Conservation (phyloP, 495 filamentous ascomycete species). For the Cercophora sp. region DNA sequence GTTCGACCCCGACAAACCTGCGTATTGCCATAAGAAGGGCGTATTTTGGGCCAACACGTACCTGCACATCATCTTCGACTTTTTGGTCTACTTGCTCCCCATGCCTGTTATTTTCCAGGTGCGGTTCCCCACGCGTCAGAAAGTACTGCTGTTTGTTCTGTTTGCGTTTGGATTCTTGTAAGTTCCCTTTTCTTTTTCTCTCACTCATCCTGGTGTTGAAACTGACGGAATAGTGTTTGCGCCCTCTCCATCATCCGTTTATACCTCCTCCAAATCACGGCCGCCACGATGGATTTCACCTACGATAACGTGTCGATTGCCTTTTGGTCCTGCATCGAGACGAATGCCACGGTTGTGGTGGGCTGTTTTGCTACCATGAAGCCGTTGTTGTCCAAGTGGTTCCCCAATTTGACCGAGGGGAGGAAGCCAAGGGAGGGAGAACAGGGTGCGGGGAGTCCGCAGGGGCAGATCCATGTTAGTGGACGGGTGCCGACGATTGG, state of each 20-base stretch:
- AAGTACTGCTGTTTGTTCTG: conserved; percentile 1
- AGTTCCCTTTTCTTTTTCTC: not conserved
- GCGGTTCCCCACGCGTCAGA: not conserved
- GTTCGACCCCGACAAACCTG: not conserved
- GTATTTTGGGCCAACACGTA: conserved; percentile 2
- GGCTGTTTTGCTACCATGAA: conserved; percentile 1
- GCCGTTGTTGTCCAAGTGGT: not conserved
- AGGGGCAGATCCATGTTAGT: not conserved
- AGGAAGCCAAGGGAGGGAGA: no score
- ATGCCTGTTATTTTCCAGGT: conserved; percentile 6
- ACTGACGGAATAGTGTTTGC: not conserved
- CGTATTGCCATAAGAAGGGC: conserved; percentile 1
- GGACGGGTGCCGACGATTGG: not conserved
- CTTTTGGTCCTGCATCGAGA: conserved; percentile 7
- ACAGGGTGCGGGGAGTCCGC: not conserved
- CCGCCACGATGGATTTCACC: not conserved
- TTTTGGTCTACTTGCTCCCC: not conserved
- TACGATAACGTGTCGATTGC: conserved; percentile 1
- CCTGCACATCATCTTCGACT: not conserved
- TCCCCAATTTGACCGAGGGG: not conserved
- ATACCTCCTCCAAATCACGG: not conserved
- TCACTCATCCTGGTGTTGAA: not conserved
- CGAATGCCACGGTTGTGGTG: not conserved
- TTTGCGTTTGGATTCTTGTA: conserved; percentile 8
- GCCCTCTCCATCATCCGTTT: not conserved